Conservation (phyloP, 768 basidiomycete genomes). For the Lentinula detonsa region DNA sequence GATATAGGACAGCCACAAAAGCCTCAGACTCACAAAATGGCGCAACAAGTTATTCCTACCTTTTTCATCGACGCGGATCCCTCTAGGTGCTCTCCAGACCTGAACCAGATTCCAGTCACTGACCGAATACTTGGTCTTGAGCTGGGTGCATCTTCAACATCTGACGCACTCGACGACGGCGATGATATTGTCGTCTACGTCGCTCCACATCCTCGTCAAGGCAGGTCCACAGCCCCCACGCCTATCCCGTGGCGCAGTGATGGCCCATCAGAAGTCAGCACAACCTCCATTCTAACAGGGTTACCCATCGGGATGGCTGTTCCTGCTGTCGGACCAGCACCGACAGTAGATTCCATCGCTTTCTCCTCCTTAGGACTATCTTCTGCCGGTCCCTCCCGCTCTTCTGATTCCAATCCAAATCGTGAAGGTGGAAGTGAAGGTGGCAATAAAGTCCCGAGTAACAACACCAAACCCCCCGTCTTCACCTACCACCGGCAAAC, state of each 20-base stretch:
- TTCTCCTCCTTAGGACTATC: constrained; percentile 27
- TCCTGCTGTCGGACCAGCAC: constrained; percentile 7
- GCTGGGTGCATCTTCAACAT: constrained; percentile 6
- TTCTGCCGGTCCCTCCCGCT: not conserved
- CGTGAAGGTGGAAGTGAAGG: not conserved
- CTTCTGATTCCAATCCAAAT: too few species aligned
- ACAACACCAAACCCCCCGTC: constrained; percentile 13
- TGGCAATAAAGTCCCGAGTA: not conserved
- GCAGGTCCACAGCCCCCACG: not conserved
- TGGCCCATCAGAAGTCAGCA: not conserved
- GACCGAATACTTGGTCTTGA: not conserved
- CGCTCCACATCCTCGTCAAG: constrained; percentile 59
- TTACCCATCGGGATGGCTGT: not conserved
- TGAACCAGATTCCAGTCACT: not conserved
- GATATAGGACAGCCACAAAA: not conserved
- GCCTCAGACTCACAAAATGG: not conserved
- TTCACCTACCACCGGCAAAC: constrained; percentile 18
- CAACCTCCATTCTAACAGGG: not conserved
- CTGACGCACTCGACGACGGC: constrained; percentile 26
- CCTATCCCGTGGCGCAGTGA: not conserved
- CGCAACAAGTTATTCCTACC: constrained; percentile 1
- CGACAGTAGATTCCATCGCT: constrained; percentile 22
- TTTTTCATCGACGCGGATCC: constrained; percentile 40
- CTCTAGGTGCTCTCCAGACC: constrained; percentile 11
- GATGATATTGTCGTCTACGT: constrained; percentile 76